Evolutionary conservation across 306 rosid species (phyloP).

Genomic region (Casuarina glauca): DNA sequence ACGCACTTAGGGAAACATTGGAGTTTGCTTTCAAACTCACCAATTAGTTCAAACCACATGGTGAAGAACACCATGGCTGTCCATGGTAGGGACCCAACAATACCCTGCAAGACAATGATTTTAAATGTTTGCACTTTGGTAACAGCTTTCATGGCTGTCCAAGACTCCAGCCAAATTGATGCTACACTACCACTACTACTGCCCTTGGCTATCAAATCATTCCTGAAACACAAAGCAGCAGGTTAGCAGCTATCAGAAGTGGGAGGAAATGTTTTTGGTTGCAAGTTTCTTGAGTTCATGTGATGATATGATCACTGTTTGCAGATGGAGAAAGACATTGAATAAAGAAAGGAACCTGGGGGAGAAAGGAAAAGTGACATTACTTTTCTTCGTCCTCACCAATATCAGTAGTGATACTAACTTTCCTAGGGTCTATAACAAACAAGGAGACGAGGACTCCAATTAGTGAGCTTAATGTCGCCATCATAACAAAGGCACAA

Average conservation of each 20-base stretch:
- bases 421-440: conserved; percentile 73
- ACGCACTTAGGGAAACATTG: neutral
- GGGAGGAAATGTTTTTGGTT: conserved; percentile 9
- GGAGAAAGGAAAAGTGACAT: conserved; percentile 6
- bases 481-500: conserved; percentile 77
- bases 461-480: conserved; percentile 72
- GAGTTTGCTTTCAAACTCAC: conserved; percentile 42
- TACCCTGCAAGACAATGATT: conserved; percentile 87
- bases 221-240: conserved; percentile 42
- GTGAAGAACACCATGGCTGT: conserved; percentile 99
- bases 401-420: conserved; percentile 19
- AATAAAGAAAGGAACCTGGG: neutral
- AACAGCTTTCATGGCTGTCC: conserved; percentile 78
- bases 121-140: conserved; percentile 80
- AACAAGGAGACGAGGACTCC: conserved; percentile 73
- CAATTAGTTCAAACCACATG: conserved; percentile 96
- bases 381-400: conserved; percentile 55
- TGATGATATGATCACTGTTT: neutral
- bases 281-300: neutral
- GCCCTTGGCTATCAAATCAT: conserved; percentile 42
- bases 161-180: conserved; percentile 72
- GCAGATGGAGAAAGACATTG: neutral
- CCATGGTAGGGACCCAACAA: conserved; percentile 97
- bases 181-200: conserved; percentile 41
- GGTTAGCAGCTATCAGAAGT: conserved; percentile 25